A percentile compares a stretch with the other conserved stretches of the same genome.
Conservation (phyloP, 2,329 filamentous ascomycete species). For the Monosporascus sp. region DNA sequence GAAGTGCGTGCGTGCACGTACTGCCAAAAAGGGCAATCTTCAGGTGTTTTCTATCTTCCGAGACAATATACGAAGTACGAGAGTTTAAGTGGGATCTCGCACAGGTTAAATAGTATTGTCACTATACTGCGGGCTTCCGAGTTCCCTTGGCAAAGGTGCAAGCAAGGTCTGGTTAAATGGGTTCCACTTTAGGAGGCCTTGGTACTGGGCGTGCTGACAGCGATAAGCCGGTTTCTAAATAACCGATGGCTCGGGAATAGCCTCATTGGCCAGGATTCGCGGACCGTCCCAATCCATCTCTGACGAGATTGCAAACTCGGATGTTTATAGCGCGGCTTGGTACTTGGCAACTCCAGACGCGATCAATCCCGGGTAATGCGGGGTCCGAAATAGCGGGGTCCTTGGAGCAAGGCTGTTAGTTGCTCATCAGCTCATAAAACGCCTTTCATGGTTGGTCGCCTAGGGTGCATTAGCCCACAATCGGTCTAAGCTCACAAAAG, state of each 20-base stretch:
- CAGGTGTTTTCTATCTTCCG: not conserved
- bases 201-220: not conserved
- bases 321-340: not conserved
- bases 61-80: not conserved
- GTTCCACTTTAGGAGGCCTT: not conserved
- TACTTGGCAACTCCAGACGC: not conserved
- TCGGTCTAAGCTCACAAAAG: too few species aligned
- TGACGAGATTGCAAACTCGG: not conserved
- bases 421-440: too few species aligned
- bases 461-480: too few species aligned
- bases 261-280: not conserved
- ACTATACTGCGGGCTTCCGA: not conserved
- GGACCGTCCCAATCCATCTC: not conserved
- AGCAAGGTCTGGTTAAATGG: not conserved
- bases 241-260: not conserved
- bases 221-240: not conserved
- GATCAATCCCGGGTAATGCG: not conserved
- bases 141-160: not conserved
- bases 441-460: too few species aligned
- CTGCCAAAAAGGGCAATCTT: not conserved
- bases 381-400: too few species aligned
- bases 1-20: not conserved
- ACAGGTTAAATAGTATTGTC: not conserved
- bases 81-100: not conserved
- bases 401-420: too few species aligned